A percentile compares a stretch with the other conserved stretches of the same genome.
Evolutionary conservation across 2,329 filamentous ascomycete species (phyloP).

Genomic region (Nemania sp.): DNA sequence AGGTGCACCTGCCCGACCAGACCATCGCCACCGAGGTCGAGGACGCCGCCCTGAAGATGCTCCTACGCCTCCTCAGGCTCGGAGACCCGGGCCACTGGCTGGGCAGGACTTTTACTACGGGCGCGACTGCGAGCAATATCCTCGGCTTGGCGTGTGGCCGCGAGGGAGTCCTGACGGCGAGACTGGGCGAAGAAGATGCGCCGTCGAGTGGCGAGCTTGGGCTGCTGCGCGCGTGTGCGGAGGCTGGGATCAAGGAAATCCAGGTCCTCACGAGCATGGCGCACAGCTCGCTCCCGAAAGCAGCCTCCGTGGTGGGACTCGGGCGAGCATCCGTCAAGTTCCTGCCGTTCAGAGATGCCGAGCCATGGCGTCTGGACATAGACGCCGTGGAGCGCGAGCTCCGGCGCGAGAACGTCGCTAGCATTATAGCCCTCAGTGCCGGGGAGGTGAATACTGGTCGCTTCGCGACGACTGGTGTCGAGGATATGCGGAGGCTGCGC

Average conservation of each 20-base stretch:
- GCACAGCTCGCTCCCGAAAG: slow-evolving; percentile 84
- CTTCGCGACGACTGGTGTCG: slow-evolving; percentile 65
- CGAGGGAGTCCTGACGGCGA: slow-evolving; percentile 60
- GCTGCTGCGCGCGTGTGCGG: slow-evolving; percentile 65
- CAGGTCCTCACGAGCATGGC: slow-evolving; percentile 80
- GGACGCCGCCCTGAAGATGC: slow-evolving; percentile 68
- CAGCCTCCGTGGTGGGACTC: slow-evolving; percentile 78
- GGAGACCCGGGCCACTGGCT: slow-evolving; percentile 62
- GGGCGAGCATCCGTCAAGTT: slow-evolving; percentile 70
- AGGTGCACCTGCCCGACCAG: slow-evolving; percentile 78
- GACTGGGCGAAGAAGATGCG: slow-evolving; percentile 35
- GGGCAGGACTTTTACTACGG: slow-evolving; percentile 59
- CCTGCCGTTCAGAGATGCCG: slow-evolving; percentile 52
- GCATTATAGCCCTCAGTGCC: slow-evolving; percentile 78
- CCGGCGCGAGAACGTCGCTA: slow-evolving; percentile 56
- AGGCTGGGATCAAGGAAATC: slow-evolving; percentile 66
- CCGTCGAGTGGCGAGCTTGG: slow-evolving; percentile 69
- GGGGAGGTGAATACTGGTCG: slow-evolving; percentile 90
- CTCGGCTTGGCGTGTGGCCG: slow-evolving; percentile 70
- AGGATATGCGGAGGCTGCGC: slow-evolving; percentile 66
- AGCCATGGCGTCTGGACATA: slow-evolving; percentile 73
- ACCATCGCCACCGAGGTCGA: slow-evolving; percentile 78
- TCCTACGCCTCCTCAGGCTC: slow-evolving; percentile 68
- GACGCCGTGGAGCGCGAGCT: slow-evolving; percentile 65
- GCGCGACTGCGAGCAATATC: slow-evolving; percentile 76